phyloP scores from a whole-genome alignment of 2,329 filamentous ascomycete genomes.

The Sporothrix globosa region DNA sequence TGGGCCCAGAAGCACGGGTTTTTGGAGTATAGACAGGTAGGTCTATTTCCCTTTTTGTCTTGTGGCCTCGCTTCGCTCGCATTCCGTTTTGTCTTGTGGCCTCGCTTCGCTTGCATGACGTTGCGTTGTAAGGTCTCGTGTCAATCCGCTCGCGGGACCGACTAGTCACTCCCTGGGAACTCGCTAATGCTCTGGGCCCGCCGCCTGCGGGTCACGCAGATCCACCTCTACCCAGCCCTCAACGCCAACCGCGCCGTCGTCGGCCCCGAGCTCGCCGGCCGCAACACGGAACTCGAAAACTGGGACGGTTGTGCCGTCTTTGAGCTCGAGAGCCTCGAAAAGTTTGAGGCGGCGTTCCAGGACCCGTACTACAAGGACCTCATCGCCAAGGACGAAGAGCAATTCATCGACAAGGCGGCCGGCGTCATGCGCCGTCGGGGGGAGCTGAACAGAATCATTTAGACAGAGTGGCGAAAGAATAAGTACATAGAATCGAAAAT shows the following conservation, averaged over 20 bases:
- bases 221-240: constrained; percentile 39
- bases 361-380: constrained; percentile 42
- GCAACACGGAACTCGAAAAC: constrained; percentile 35
- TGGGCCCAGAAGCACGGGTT: constrained; percentile 45
- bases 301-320: constrained; percentile 44
- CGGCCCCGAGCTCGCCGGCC: constrained; percentile 29
- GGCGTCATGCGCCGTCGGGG: constrained; percentile 38
- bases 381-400: constrained; percentile 42
- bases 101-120: not conserved
- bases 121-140: not conserved
- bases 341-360: constrained; percentile 40
- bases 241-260: constrained; percentile 35
- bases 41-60: not conserved
- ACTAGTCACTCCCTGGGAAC: not conserved
- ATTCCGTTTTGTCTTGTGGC: too few species aligned
- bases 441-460: constrained; percentile 37
- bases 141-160: not conserved
- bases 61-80: not conserved
- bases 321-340: constrained; percentile 39
- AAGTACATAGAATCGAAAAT: not conserved
- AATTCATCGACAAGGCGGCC: constrained; percentile 41
- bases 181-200: not conserved
- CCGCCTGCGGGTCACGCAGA: constrained; percentile 30
- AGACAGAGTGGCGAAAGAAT: not conserved
- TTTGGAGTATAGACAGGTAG: constrained; percentile 42